These are phyloP conservation scores for Tuber umbilicatum DNA, from an alignment of 495 filamentous ascomycete species.

Conservation along the genomic window DNA sequence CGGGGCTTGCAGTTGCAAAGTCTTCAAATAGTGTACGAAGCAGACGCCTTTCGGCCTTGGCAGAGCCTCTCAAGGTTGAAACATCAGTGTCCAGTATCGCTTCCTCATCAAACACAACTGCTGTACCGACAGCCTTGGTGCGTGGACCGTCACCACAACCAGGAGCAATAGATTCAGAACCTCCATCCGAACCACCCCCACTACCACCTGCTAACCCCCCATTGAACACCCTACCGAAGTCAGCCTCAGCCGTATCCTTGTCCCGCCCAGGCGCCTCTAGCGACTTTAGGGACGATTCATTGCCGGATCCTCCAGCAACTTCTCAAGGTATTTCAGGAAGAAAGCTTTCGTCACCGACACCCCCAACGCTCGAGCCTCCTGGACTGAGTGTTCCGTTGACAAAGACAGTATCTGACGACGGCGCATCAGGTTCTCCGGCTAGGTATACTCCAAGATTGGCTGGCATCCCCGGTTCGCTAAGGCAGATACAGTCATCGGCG, in stretches of 20 bases:
- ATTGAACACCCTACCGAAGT: slow-evolving; percentile 27
- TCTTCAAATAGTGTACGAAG: slow-evolving; percentile 57
- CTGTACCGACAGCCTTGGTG: slow-evolving; percentile 41
- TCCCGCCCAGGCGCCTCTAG: slow-evolving; percentile 32
- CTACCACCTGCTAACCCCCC: slow-evolving; percentile 39
- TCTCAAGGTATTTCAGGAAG: slow-evolving; percentile 26
- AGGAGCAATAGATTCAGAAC: slow-evolving; percentile 20
- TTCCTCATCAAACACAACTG: slow-evolving; percentile 40
- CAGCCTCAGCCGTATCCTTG: slow-evolving; percentile 31
- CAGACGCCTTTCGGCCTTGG: slow-evolving; percentile 73
- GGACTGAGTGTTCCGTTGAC: slow-evolving; percentile 25
- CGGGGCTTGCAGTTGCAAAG: slow-evolving; percentile 42
- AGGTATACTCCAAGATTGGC: slow-evolving; percentile 50
- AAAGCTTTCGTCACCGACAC: slow-evolving; percentile 38
- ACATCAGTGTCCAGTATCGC: slow-evolving; percentile 53
- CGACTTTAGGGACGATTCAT: slow-evolving; percentile 12
- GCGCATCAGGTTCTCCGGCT: slow-evolving; percentile 43
- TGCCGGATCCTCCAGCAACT: slow-evolving; percentile 33
- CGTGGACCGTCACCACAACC: slow-evolving; percentile 35
- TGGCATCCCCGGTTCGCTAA: slow-evolving; percentile 53
- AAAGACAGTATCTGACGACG: slow-evolving; percentile 31
- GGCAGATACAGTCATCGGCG: slow-evolving; percentile 74
- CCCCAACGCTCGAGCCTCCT: slow-evolving; percentile 19
- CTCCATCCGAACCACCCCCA: slow-evolving; percentile 38
- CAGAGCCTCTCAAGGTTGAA: slow-evolving; percentile 85